phyloP scores from a whole-genome alignment of 495 filamentous ascomycete genomes.

The Penicillium malachiteum region DNA sequence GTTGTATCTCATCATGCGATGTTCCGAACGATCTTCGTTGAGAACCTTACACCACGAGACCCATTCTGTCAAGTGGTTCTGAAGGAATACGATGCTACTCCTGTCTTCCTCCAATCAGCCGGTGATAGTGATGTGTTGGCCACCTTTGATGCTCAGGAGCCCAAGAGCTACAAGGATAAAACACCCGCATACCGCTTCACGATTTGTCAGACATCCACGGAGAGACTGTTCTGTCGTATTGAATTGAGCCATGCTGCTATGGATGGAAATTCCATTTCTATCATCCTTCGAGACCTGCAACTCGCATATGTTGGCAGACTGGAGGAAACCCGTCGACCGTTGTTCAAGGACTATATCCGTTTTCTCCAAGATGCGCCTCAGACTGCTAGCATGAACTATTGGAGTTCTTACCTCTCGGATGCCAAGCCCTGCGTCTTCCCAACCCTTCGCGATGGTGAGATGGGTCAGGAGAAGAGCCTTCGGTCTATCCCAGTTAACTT shows the following conservation, averaged over 20 bases:
- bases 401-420: conserved; percentile 49
- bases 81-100: conserved; percentile 33
- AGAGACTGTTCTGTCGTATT: conserved; percentile 48
- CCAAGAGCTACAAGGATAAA: conserved; percentile 35
- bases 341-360: conserved; percentile 55
- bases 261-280: conserved; percentile 50
- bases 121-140: conserved; percentile 31
- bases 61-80: conserved; percentile 53
- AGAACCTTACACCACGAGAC: conserved; percentile 44
- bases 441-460: conserved; percentile 34
- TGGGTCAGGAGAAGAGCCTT: conserved; percentile 21
- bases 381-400: conserved; percentile 48
- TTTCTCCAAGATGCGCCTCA: conserved; percentile 41
- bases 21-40: conserved; percentile 52
- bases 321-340: conserved; percentile 33
- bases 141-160: conserved; percentile 32
- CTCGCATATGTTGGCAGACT: conserved; percentile 46
- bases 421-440: conserved; percentile 56
- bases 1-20: conserved; percentile 51
- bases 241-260: conserved; percentile 58
- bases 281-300: conserved; percentile 48
- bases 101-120: conserved; percentile 36
- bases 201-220: conserved; percentile 40
- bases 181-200: conserved; percentile 51
- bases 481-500: conserved; percentile 39